Percentiles rank a stretch among this genome's conserved stretches.
These are phyloP conservation scores for Fragosphaeria purpurea DNA, from an alignment of 2,329 filamentous ascomycete genomes.

Conservation along the genomic window DNA sequence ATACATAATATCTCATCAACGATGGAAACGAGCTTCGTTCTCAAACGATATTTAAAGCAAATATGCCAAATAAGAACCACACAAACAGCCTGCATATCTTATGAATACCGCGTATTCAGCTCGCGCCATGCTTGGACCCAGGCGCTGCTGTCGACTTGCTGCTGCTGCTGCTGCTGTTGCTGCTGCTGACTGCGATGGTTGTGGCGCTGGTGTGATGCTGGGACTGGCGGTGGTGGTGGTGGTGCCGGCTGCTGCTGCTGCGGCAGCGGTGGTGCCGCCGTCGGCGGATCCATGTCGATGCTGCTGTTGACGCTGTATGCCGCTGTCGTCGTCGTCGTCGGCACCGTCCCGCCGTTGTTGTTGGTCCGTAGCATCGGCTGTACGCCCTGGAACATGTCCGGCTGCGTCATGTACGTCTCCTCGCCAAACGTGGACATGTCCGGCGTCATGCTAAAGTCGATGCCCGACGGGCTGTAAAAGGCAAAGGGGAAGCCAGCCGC, in stretches of 20 bases:
- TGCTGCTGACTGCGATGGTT: not conserved
- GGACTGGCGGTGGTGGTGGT: too few species aligned
- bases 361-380: not conserved
- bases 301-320: not conserved
- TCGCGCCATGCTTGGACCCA: slow-evolving; percentile 11
- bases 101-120: slow-evolving; percentile 2
- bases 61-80: too few species aligned
- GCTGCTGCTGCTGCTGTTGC: not conserved
- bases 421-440: slow-evolving; percentile 6
- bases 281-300: not conserved
- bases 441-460: slow-evolving; percentile 6
- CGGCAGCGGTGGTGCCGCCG: too few species aligned
- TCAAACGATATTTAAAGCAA: too few species aligned
- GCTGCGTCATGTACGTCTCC: slow-evolving; percentile 5
- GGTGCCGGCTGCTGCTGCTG: not conserved
- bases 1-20: too few species aligned
- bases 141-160: slow-evolving; percentile 5
- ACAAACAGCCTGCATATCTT: too few species aligned
- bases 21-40: too few species aligned
- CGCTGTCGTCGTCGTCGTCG: not conserved
- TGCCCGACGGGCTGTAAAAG: not conserved
- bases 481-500: not conserved
- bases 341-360: not conserved
- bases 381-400: not conserved
- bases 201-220: not conserved